phyloP scores from a whole-genome alignment of 192 early-diverging fungal species.

The Podila minutissima region DNA sequence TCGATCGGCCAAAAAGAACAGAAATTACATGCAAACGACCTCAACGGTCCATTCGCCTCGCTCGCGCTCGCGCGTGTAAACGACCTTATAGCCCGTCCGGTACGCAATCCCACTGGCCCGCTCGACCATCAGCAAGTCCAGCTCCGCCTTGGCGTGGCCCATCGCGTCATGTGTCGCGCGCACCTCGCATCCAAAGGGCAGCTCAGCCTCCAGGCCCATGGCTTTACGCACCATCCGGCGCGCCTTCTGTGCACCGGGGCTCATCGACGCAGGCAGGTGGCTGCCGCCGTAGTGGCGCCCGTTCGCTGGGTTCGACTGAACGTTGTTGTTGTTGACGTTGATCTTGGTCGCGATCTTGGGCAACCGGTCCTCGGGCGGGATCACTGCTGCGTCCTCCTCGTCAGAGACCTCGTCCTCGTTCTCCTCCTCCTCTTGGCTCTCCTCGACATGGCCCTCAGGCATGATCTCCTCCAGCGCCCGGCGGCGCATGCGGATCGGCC shows the following conservation, averaged over 20 bases:
- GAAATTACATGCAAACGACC: slow-evolving; percentile 17
- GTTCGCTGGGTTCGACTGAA: slow-evolving; percentile 14
- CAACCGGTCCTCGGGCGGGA: slow-evolving; percentile 23
- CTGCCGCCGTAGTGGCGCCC: slow-evolving; percentile 47
- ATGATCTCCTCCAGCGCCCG: slow-evolving; percentile 20
- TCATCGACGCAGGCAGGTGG: slow-evolving; percentile 37
- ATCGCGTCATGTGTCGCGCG: slow-evolving; percentile 23
- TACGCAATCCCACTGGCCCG: slow-evolving; percentile 34
- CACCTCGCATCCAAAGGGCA: slow-evolving; percentile 43
- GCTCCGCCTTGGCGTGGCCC: slow-evolving; percentile 37
- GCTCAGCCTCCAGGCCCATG: slow-evolving; percentile 43
- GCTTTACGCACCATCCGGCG: slow-evolving; percentile 22
- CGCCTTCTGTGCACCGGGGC: slow-evolving; percentile 24
- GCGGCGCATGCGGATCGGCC: slow-evolving; percentile 45
- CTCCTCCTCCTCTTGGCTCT: not conserved
- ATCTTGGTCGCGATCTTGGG: slow-evolving; percentile 46
- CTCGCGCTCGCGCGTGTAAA: slow-evolving; percentile 42
- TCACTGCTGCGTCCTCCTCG: not conserved
- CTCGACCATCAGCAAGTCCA: slow-evolving; percentile 48
- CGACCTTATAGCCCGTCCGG: slow-evolving; percentile 40
- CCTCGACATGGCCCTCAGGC: not conserved
- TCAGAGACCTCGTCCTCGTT: slow-evolving; percentile 7
- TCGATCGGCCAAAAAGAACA: not conserved
- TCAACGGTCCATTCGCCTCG: slow-evolving; percentile 37
- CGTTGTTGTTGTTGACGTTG: slow-evolving; percentile 4